Conservation (phyloP, 2,329 filamentous ascomycete genomes). For the Sarocladium strictum region DNA sequence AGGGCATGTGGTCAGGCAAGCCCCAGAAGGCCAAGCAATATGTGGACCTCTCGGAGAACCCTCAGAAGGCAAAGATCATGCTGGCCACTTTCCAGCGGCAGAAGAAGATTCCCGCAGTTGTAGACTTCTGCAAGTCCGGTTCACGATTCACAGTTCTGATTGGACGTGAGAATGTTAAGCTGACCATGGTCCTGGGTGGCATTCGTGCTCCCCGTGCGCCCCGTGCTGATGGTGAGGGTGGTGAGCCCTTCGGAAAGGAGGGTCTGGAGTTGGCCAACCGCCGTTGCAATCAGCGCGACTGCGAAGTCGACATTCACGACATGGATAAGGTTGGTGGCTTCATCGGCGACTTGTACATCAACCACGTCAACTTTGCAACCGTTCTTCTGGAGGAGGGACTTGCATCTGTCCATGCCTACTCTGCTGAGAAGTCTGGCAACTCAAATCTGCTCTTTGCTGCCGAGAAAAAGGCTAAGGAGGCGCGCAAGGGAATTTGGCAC, state of each 20-base stretch:
- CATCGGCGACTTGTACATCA: constrained; percentile 89
- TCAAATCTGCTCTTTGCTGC: constrained; percentile 80
- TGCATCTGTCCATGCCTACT: constrained; percentile 88
- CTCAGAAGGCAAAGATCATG: constrained; percentile 95
- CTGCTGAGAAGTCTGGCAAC: constrained; percentile 91
- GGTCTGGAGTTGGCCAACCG: constrained; percentile 86
- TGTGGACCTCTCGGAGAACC: constrained; percentile 82
- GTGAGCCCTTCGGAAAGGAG: constrained; percentile 92
- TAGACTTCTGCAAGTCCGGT: constrained; percentile 97
- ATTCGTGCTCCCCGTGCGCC: constrained; percentile 87
- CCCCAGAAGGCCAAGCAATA: constrained; percentile 76
- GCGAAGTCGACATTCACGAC: constrained; percentile 90
- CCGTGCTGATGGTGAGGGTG: constrained; percentile 65
- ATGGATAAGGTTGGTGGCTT: constrained; percentile 97
- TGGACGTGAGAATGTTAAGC: constrained; percentile 86
- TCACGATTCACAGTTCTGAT: constrained; percentile 90
- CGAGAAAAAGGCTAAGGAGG: constrained; percentile 85
- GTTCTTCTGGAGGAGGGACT: constrained; percentile 88
- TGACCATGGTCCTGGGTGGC: constrained; percentile 90
- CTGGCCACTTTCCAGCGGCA: constrained; percentile 81
- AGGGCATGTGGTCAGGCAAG: constrained; percentile 94
- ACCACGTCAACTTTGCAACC: constrained; percentile 94
- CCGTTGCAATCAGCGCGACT: constrained; percentile 87
- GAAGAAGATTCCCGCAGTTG: constrained; percentile 85
- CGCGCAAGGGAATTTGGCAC: constrained; percentile 81